Percentiles rank a stretch among this genome's conserved stretches.
Conservation (phyloP, 2,329 filamentous ascomycete genomes). For the Sporothrix dimorphospora region DNA sequence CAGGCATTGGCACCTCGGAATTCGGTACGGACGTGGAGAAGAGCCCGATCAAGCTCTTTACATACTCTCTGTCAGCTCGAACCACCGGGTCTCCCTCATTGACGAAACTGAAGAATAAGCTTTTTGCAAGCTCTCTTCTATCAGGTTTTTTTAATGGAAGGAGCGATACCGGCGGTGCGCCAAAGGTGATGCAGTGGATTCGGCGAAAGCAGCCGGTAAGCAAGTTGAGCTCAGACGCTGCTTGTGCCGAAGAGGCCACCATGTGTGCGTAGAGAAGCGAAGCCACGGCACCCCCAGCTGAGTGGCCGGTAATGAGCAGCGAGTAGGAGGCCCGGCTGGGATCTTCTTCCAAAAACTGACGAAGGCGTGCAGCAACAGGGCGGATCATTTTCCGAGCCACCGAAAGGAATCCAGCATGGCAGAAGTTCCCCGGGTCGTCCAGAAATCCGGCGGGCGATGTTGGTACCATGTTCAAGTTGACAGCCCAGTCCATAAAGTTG, state of each 20-base stretch:
- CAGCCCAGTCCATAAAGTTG: constrained; percentile 82
- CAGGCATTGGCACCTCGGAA: background rate
- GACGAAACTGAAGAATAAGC: constrained; percentile 75
- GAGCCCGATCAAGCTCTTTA: constrained; percentile 71
- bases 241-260: constrained; percentile 59
- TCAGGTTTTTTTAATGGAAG: constrained; percentile 67
- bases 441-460: constrained; percentile 69
- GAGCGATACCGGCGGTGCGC: constrained; percentile 76
- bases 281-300: constrained; percentile 82
- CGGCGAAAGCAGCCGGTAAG: constrained; percentile 74
- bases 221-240: constrained; percentile 68
- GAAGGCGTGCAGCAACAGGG: constrained; percentile 71
- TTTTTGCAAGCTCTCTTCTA: constrained; percentile 58
- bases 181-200: constrained; percentile 84
- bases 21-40: constrained; percentile 63
- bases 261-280: constrained; percentile 81
- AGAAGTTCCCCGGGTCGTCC: constrained; percentile 76
- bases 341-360: constrained; percentile 71
- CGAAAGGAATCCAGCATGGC: constrained; percentile 78
- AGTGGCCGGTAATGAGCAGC: constrained; percentile 83
- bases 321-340: constrained; percentile 67
- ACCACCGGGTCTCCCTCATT: constrained; percentile 86
- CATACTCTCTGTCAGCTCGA: constrained; percentile 75
- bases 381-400: constrained; percentile 75
- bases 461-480: constrained; percentile 75